Base-by-base conservation (phyloP, 371 early-diverging fungal species). In the Quaeritorhiza haematococci region DNA sequence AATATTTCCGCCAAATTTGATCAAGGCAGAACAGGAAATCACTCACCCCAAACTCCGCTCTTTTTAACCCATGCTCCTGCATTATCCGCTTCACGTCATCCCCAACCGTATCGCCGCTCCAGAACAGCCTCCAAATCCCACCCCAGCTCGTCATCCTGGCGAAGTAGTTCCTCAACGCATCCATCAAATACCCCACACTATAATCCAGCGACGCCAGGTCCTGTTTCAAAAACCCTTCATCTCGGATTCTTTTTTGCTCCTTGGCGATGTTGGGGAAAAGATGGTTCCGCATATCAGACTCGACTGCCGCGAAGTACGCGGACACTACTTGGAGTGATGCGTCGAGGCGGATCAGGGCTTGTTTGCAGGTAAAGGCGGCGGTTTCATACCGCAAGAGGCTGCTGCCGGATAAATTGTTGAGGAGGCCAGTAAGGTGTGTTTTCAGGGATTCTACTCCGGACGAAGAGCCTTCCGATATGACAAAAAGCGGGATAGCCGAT, bases 41-140 rank as follows among this genome's bases (percentile, higher is more conserved):
- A 35, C 56, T 26, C 1, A 63, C 67, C 55, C 58, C 63, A 46
- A 61, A 69, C 50, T 73, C 73, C 7, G 69, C 65, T 30, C 62
- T 47, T 41, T 55, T 13, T 26, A 73, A 46, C 1, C 61, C 55
- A 48, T 69, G 46, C 26, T 49, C 56, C 23, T 59, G 32, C 62
- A 72, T 62, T 17, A 46, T 45, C 13, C 35, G 35, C 41, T 61
- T 41, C 46, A 69, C 43, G 47, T 69, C 69, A 26, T 48, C 53
- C 1, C 58, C 48, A 2, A 72, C 47, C 49, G 49, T 46, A n/a
- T 69, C 69, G 21, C 56, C 34, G 19, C 63, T 28, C 56, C 67
- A 61, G 32, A 69, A 46, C 1, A 66, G 53, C 57, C 59, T 65
- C 55, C 62, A 61, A 23, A 68, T 42, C 17, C 56, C 55, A n/a